These are phyloP conservation scores for Cucurbita argyrosperma DNA, from an alignment of 306 rosid species.

Conservation along the genomic window DNA sequence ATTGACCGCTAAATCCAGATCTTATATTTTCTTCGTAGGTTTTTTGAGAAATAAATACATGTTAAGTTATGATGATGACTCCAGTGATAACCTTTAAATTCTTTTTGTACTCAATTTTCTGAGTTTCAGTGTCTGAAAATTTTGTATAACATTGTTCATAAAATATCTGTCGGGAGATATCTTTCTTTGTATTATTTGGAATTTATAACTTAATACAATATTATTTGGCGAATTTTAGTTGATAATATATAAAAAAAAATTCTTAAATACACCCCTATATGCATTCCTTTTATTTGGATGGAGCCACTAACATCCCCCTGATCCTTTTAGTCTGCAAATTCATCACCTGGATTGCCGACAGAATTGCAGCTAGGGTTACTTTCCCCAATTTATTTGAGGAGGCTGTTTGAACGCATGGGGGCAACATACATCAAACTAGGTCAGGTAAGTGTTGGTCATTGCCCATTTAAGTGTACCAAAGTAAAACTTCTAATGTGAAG, in stretches of 20 bases:
- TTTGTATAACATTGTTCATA: neutral
- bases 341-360: constrained; percentile 46
- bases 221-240: neutral
- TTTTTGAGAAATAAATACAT: neutral
- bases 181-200: neutral
- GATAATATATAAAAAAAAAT: neutral
- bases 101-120: neutral
- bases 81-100: neutral
- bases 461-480: neutral
- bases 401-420: constrained; percentile 84
- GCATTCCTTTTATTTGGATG: neutral
- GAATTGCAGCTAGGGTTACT: constrained; percentile 70
- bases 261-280: neutral
- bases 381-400: constrained; percentile 74
- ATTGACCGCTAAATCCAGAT: neutral
- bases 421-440: constrained; percentile 91
- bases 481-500: neutral
- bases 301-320: neutral
- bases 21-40: neutral
- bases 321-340: constrained; percentile 48
- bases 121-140: neutral
- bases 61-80: neutral
- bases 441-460: constrained; percentile 41
- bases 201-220: neutral
- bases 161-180: neutral